phyloP scores from a whole-genome alignment of 306 rosid genomes.

The Sophora flavescens region DNA sequence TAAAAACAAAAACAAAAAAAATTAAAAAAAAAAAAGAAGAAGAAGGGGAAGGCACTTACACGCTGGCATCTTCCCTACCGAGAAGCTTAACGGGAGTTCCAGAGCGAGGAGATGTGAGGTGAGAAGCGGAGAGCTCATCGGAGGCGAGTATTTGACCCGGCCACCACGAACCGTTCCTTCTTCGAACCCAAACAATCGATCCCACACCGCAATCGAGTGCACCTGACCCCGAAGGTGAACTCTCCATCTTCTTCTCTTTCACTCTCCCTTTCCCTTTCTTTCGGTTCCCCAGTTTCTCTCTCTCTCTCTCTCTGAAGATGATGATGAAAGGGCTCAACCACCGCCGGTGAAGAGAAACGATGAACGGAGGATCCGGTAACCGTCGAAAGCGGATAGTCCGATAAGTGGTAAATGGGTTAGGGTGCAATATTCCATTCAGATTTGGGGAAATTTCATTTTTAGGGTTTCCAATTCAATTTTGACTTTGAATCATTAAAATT shows the following conservation, averaged over 20 bases:
- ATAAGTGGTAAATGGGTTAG: constrained; percentile 45
- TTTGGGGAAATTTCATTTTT: constrained; percentile 52
- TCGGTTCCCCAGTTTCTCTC: constrained; percentile 54
- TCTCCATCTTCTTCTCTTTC: constrained; percentile 48
- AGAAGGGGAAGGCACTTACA: constrained; percentile 43
- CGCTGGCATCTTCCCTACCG: constrained; percentile 59
- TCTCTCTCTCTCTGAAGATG: not conserved
- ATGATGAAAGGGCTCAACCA: constrained; percentile 4
- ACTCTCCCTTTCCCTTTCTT: constrained; percentile 44
- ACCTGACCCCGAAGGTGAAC: constrained; percentile 44
- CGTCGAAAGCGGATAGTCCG: constrained; percentile 48
- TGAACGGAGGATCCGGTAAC: constrained; percentile 48
- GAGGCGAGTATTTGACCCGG: constrained; percentile 58
- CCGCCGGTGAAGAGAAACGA: constrained; percentile 47
- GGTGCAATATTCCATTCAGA: constrained; percentile 50
- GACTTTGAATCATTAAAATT: not conserved
- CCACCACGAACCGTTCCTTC: constrained; percentile 67
- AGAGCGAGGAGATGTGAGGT: constrained; percentile 60
- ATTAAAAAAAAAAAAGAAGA: not conserved
- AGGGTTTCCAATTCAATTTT: constrained; percentile 23
- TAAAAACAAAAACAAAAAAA: not conserved
- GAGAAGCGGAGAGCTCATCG: constrained; percentile 55
- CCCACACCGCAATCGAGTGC: constrained; percentile 50
- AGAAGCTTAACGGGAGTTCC: constrained; percentile 64
- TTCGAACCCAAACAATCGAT: constrained; percentile 61